A percentile compares a stretch with the other conserved stretches of the same genome.
Evolutionary conservation across 139 green algal genomes (phyloP).

Genomic region (Yamagishiella unicocca): DNA sequence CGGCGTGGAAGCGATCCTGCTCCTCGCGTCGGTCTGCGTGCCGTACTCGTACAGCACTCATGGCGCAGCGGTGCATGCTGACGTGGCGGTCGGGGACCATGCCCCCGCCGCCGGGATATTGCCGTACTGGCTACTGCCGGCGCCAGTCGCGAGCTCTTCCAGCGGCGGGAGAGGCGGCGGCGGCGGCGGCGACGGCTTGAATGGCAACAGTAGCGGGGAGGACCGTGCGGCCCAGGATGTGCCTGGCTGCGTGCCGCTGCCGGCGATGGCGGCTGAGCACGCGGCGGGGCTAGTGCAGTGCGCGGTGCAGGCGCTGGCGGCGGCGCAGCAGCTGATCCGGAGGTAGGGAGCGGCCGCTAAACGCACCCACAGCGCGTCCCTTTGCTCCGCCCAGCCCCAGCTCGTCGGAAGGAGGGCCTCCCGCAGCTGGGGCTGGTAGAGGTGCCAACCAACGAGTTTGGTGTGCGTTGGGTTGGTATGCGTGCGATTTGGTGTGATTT

Average conservation of each 20-base stretch:
- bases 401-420: too few relatives aligned
- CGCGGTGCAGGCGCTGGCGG: slow-evolving; percentile 36
- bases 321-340: slow-evolving; percentile 35
- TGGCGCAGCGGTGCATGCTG: neutral
- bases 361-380: too few relatives aligned
- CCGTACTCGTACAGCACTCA: slow-evolving; percentile 3
- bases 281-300: neutral
- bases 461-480: too few relatives aligned
- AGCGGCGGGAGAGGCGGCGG: neutral
- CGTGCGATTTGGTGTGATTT: too few relatives aligned
- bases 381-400: too few relatives aligned
- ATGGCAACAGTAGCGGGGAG: neutral
- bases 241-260: neutral
- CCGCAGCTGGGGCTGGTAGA: too few relatives aligned
- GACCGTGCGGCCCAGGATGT: neutral
- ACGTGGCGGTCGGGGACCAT: too few relatives aligned
- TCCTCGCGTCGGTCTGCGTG: slow-evolving; percentile 2
- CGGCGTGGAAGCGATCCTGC: slow-evolving; percentile 29
- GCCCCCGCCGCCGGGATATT: too few relatives aligned
- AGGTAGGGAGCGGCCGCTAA: neutral
- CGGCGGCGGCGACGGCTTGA: too few relatives aligned
- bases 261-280: neutral
- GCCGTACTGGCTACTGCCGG: too few relatives aligned
- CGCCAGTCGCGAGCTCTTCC: neutral
- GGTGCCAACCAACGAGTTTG: too few relatives aligned